Evolutionary conservation across 73 alveolate genomes (phyloP).

Genomic region (Symbiodinium pilosum): DNA sequence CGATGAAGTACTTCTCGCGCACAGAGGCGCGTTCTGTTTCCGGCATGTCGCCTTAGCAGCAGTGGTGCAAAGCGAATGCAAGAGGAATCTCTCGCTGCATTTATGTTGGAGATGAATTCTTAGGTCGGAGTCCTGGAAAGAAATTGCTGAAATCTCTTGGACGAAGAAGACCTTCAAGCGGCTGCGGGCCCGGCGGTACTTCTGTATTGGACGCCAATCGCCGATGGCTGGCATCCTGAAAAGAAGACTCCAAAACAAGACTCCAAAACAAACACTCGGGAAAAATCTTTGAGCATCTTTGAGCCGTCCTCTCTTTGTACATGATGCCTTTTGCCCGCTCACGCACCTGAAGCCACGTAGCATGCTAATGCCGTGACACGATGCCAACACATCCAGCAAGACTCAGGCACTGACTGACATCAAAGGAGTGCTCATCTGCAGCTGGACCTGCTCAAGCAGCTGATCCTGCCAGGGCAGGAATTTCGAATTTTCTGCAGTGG

Average conservation of each 20-base stretch:
- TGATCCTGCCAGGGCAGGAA: slow-evolving; percentile 42
- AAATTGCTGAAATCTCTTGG: no score
- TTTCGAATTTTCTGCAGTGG: neutral
- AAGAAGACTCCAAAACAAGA: neutral
- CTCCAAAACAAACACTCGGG: neutral
- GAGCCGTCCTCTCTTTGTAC: slow-evolving; percentile 42
- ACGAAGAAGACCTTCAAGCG: neutral
- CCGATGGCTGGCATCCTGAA: slow-evolving; percentile 78
- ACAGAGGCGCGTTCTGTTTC: slow-evolving; percentile 68
- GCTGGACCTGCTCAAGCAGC: slow-evolving; percentile 87
- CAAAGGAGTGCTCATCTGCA: slow-evolving; percentile 93
- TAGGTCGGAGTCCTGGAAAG: no score
- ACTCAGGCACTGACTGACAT: slow-evolving; percentile 29
- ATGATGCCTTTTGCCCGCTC: slow-evolving; percentile 93
- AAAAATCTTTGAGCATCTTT: neutral
- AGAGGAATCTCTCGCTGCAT: no score
- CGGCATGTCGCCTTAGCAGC: slow-evolving; percentile 37
- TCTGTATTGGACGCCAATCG: slow-evolving; percentile 83
- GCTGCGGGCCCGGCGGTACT: slow-evolving; percentile 23
- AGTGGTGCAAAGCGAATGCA: no score
- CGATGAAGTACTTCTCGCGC: slow-evolving; percentile 90
- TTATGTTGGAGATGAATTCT: no score
- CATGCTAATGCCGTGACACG: neutral
- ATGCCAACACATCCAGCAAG: neutral
- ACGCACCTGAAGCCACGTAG: slow-evolving; percentile 18